Evolutionary conservation across 2,329 filamentous ascomycete species (phyloP).

Genomic region (Aspergillus ochraceus): DNA sequence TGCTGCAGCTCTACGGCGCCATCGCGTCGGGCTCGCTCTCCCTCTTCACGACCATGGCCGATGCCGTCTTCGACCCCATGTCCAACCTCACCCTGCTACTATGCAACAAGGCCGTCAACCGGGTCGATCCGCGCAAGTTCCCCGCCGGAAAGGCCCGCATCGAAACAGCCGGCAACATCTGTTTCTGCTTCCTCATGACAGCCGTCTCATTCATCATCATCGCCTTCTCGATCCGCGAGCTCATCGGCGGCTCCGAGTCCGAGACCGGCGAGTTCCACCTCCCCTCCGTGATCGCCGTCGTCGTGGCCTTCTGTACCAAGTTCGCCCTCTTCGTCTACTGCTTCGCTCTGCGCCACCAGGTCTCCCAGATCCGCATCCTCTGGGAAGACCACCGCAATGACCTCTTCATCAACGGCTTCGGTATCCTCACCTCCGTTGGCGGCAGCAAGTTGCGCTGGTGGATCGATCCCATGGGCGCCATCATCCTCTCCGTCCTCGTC

Average conservation of each 20-base stretch:
- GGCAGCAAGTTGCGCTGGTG: conserved; percentile 89
- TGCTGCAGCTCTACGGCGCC: conserved; percentile 85
- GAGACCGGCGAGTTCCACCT: conserved; percentile 70
- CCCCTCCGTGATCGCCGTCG: conserved; percentile 81
- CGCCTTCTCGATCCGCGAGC: conserved; percentile 75
- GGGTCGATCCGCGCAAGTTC: conserved; percentile 81
- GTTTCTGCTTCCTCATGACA: conserved; percentile 95
- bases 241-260: conserved; percentile 52
- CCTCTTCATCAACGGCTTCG: conserved; percentile 92
- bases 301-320: conserved; percentile 82
- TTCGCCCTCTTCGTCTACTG: conserved; percentile 84
- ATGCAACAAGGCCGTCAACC: conserved; percentile 82
- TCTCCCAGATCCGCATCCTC: conserved; percentile 86
- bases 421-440: conserved; percentile 86
- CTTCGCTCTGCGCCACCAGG: conserved; percentile 84
- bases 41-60: conserved; percentile 96
- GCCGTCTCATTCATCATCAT: conserved; percentile 90
- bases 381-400: conserved; percentile 99
- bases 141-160: conserved; percentile 91
- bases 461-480: conserved; percentile 90
- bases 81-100: conserved; percentile 86
- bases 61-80: conserved; percentile 88
- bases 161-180: conserved; percentile 93
- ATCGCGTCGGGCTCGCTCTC: conserved; percentile 86
- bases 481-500: conserved; percentile 77